These are phyloP conservation scores for Lasiodiplodia sp. DNA, from an alignment of 2,329 filamentous ascomycete species.

Conservation along the genomic window DNA sequence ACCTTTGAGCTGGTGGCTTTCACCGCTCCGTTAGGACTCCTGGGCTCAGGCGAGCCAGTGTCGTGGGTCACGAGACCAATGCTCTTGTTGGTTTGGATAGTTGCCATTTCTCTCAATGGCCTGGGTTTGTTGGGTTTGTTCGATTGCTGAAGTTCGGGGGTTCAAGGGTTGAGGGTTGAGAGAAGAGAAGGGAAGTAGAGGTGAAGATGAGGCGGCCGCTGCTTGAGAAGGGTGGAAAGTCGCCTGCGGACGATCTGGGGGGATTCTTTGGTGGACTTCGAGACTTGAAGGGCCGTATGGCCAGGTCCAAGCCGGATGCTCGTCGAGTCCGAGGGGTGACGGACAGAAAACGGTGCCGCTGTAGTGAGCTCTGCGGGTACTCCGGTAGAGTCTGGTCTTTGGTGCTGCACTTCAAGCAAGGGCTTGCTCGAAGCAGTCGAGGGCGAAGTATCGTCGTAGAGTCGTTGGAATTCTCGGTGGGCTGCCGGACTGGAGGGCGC, in stretches of 20 bases:
- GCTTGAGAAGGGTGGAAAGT: slow-evolving; percentile 32
- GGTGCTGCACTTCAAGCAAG: slow-evolving; percentile 37
- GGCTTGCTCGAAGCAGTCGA: slow-evolving; percentile 45
- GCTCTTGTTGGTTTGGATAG: slow-evolving; percentile 6
- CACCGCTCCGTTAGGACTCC: not conserved
- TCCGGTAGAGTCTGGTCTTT: slow-evolving; percentile 36
- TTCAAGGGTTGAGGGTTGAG: not conserved
- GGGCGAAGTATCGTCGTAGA: slow-evolving; percentile 49
- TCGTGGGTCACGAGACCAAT: slow-evolving; percentile 18
- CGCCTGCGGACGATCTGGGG: slow-evolving; percentile 39
- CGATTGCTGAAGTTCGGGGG: not conserved
- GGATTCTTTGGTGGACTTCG: slow-evolving; percentile 43
- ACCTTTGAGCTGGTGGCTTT: slow-evolving; percentile 2
- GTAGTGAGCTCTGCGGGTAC: slow-evolving; percentile 38
- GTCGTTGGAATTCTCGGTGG: slow-evolving; percentile 75
- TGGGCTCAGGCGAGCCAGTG: slow-evolving; percentile 10
- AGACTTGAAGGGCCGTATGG: slow-evolving; percentile 45
- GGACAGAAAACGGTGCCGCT: slow-evolving; percentile 43
- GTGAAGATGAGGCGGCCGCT: slow-evolving; percentile 11
- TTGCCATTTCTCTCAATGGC: slow-evolving; percentile 21
- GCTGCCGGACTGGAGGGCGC: slow-evolving; percentile 83
- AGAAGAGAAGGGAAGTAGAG: slow-evolving; percentile 6
- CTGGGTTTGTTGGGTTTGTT: not conserved
- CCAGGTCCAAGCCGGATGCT: slow-evolving; percentile 32
- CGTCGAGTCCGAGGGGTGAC: slow-evolving; percentile 43